These are phyloP conservation scores for Irpex sp. DNA, from an alignment of 1,284 basidiomycete species.

Conservation along the genomic window DNA sequence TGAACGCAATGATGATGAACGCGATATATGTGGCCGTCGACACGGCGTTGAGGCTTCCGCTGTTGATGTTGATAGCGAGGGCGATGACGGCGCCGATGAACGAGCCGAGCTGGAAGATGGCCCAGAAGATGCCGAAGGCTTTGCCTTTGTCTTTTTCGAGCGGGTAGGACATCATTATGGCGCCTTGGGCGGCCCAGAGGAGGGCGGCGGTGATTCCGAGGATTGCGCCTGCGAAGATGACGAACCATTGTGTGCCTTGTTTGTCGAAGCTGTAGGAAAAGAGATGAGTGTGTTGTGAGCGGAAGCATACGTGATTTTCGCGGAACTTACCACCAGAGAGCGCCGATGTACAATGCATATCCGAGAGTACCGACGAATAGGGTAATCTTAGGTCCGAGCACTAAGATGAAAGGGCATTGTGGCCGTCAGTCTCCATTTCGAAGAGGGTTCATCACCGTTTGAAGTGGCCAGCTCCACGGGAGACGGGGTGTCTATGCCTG, in stretches of 20 bases:
- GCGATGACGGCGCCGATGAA: constrained; percentile 46
- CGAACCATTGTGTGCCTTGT: constrained; percentile 33
- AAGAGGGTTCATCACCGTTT: not conserved
- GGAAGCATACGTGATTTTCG: not conserved
- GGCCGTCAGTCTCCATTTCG: not conserved
- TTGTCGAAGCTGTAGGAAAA: constrained; percentile 24
- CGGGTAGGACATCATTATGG: constrained; percentile 51
- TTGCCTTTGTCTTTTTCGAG: constrained; percentile 50
- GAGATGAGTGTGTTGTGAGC: not conserved
- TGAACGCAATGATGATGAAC: constrained; percentile 35
- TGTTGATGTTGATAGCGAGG: constrained; percentile 37
- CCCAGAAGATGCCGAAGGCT: constrained; percentile 45
- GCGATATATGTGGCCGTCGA: constrained; percentile 35
- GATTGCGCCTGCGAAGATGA: constrained; percentile 49
- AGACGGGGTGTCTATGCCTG: not conserved
- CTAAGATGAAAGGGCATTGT: constrained; percentile 11
- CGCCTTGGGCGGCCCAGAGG: constrained; percentile 52
- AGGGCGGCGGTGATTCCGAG: constrained; percentile 56
- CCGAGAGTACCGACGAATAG: constrained; percentile 41
- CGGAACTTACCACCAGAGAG: constrained; percentile 31
- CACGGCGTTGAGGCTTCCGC: constrained; percentile 24
- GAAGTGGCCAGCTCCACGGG: not conserved
- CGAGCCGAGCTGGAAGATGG: constrained; percentile 49
- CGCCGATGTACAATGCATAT: constrained; percentile 44
- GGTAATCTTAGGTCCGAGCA: constrained; percentile 41